Base-by-base conservation (phyloP, 2,329 filamentous ascomycete species). In the Monilinia fructicola region DNA sequence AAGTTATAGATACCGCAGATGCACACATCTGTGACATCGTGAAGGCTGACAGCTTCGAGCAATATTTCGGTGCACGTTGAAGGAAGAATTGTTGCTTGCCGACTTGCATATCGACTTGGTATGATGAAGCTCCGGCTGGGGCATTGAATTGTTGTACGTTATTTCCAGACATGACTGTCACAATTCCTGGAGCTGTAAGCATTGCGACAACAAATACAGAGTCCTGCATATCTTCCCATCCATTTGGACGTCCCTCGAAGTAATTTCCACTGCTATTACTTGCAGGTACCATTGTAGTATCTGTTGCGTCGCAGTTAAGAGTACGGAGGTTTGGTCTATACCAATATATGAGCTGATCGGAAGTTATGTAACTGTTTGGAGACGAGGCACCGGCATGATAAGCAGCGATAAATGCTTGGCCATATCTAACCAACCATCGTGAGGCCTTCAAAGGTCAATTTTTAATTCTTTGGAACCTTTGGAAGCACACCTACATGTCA, bases 401-500 rank as follows among this genome's bases (percentile, higher is more conserved):
- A 26, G 70, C 68, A 35, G 69, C 65, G 26, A 73, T 72, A 53
- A 71, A 73, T 54, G 70, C 12, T 70, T 71, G 11, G 71, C 69
- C 67, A 72, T 69, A 23, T 73, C 71, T 12, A 71, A 79, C 80
- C 82, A 85, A 23, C 77, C 82, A 54, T 82, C 79, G 72, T 86
- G 84, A 3, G 80, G 79, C 76, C 70, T 69, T n/a, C 16, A 16
- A 26, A 2, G 50, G 50, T 58, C n/a, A 63, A 14, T 23, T 35
- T 12, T 18, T 14, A 9, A 12, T 44, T 10, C 14, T 40, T 4
- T 38, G 0, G 2, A 9, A 26, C 28, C 2, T 0, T 35, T 10
- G 11, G 4, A 46, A 26, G n/a, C 6, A 3, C 5, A 61, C 67
- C 60, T 58, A 72, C 71, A 73, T 73, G 31, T 73, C 71, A 40